These are phyloP conservation scores for Auricularia sp. DNA, from an alignment of 768 basidiomycete genomes.

Conservation along the genomic window DNA sequence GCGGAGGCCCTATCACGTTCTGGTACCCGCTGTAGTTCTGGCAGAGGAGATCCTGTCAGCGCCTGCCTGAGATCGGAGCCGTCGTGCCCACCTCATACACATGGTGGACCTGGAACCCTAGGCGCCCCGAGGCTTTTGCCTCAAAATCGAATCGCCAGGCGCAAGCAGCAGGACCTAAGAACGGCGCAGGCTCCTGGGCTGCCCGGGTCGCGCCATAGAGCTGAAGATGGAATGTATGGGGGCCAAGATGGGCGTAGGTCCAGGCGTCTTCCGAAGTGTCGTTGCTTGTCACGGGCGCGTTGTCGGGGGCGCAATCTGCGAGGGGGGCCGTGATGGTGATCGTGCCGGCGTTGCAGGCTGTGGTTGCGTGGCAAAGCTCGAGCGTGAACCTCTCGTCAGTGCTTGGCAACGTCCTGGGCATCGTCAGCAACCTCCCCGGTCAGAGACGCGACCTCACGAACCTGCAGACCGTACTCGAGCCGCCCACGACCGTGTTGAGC, in stretches of 20 bases:
- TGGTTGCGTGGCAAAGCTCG: neutral
- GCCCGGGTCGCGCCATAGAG: neutral
- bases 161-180: neutral
- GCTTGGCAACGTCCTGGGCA: neutral
- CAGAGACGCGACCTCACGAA: neutral
- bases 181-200: neutral
- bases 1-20: neutral
- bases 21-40: neutral
- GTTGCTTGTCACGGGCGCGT: neutral
- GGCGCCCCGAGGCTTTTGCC: neutral
- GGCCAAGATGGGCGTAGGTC: neutral
- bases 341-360: neutral
- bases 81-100: neutral
- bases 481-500: neutral
- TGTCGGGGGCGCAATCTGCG: neutral
- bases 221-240: constrained; percentile 1
- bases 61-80: no score
- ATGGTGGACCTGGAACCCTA: neutral
- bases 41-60: neutral
- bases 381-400: neutral
- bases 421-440: neutral
- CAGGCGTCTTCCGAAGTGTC: neutral
- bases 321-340: neutral
- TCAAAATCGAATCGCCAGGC: constrained; percentile 1
- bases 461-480: neutral